Base-by-base conservation (phyloP, 345 rosid species). In the Murraya paniculata region DNA sequence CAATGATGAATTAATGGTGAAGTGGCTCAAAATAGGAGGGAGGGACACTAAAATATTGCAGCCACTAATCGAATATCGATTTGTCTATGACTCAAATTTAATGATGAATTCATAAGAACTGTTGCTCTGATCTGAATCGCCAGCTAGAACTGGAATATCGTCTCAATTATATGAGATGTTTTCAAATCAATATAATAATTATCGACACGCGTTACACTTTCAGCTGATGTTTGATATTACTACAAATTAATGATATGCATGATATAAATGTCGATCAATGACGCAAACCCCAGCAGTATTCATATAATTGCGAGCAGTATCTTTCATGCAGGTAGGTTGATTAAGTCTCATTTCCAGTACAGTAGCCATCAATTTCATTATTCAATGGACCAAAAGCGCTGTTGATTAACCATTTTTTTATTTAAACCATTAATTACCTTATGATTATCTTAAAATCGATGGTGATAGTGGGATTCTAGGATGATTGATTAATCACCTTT, bases 161-260 rank as follows among this genome's bases (percentile, higher is more conserved):
- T 25, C 73, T 76, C 80, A 81, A 81, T 76, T 65, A 81, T 76
- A 76, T 50, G 69, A 65, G 65, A 62, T 19, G 55, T 35, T 57
- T 67, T 65, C 75, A 73, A 62, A 57, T 71, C 56, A 14, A 71
- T 13, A 39, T 3, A 56, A 33, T 38, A 73, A 79, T 73, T 79
- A 58, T 38, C 41, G 61, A 45, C 62, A 75, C 67, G 27, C 66
- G 75, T 80, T 48, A 39, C 72, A 68, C 61, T 24, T 35, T 24
- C 19, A 30, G 68, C 61, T 58, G 60, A 79, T 45, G 55, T 48
- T 30, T 59, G 55, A 53, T 55, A 27, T 6, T 13, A 22, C 21
- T 28, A 6, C 27, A 38, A 27, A n/a, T n/a, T n/a, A n/a, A 73
- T 60, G 31, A 72, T 72, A 22, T 55, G 36, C 6, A 18, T 64